Percentiles rank a stretch among this genome's conserved stretches.
These are phyloP conservation scores for Penicillium sp. DNA, from an alignment of 2,329 filamentous ascomycete genomes.

Conservation along the genomic window DNA sequence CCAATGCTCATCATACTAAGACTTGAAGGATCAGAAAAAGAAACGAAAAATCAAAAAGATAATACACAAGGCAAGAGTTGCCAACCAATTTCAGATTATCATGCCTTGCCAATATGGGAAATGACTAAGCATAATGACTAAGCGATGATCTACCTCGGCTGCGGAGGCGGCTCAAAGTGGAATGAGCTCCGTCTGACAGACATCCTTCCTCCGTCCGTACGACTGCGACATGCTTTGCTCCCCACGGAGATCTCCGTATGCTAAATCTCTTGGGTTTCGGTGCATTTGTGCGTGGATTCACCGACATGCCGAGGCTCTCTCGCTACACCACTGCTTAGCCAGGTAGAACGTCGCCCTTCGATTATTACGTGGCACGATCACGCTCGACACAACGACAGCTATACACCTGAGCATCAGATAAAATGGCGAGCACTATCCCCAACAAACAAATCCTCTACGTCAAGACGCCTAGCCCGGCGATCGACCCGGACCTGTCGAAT, in stretches of 20 bases:
- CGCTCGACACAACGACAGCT: no score
- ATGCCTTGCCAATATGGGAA: neutral
- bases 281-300: neutral
- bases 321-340: neutral
- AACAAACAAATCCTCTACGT: slow-evolving; percentile 36
- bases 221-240: no score
- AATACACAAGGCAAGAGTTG: neutral
- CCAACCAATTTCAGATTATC: no score
- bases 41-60: no score
- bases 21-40: no score
- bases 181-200: neutral
- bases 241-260: no score
- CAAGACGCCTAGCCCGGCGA: slow-evolving; percentile 30
- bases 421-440: slow-evolving; percentile 17
- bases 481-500: slow-evolving; percentile 30
- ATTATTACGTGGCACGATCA: no score
- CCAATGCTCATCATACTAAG: no score
- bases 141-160: neutral
- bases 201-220: neutral
- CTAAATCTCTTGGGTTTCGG: no score
- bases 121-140: slow-evolving; percentile 7
- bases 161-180: neutral
- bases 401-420: neutral
- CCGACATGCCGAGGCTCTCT: neutral
- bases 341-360: neutral